Evolutionary conservation across 768 basidiomycete species (phyloP).

Genomic region (Hysterangium stoloniferum): DNA sequence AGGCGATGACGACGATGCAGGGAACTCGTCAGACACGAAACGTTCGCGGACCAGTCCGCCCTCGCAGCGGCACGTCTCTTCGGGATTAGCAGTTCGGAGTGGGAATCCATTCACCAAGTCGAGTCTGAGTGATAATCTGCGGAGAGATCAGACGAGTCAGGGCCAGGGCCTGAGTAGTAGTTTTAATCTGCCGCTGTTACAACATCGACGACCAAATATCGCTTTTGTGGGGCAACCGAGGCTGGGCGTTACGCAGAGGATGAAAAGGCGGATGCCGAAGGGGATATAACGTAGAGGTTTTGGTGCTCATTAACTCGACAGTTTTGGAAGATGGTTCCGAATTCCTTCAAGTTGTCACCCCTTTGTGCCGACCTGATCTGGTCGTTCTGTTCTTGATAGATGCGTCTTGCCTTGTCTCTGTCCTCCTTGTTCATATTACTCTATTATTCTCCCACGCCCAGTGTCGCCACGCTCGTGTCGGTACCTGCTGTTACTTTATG

Average conservation of each 20-base stretch:
- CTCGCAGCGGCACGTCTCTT: background rate
- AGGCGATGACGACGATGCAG: background rate
- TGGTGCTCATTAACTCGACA: too few species aligned
- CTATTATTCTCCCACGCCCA: background rate
- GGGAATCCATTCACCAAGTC: slow-evolving; percentile 1
- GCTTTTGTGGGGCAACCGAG: too few species aligned
- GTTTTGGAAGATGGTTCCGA: too few species aligned
- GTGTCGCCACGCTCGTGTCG: background rate
- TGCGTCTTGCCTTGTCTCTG: background rate
- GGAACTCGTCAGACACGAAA: background rate
- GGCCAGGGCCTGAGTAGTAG: background rate
- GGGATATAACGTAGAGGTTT: too few species aligned
- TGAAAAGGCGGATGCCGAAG: too few species aligned
- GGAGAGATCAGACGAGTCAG: background rate
- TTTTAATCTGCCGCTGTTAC: slow-evolving; percentile 1
- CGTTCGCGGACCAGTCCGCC: slow-evolving; percentile 2
- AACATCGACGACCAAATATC: too few species aligned
- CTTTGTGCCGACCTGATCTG: background rate
- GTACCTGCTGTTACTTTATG: background rate
- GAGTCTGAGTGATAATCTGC: slow-evolving; percentile 3
- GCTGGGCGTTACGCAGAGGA: too few species aligned
- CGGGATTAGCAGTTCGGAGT: background rate
- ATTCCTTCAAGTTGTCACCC: too few species aligned
- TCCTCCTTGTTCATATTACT: background rate
- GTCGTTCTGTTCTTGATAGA: background rate